Evolutionary conservation across 2,329 filamentous ascomycete genomes (phyloP), one percentile per base, ranked within the genome.

Genomic region (Cladophialophora carrionii): DNA sequence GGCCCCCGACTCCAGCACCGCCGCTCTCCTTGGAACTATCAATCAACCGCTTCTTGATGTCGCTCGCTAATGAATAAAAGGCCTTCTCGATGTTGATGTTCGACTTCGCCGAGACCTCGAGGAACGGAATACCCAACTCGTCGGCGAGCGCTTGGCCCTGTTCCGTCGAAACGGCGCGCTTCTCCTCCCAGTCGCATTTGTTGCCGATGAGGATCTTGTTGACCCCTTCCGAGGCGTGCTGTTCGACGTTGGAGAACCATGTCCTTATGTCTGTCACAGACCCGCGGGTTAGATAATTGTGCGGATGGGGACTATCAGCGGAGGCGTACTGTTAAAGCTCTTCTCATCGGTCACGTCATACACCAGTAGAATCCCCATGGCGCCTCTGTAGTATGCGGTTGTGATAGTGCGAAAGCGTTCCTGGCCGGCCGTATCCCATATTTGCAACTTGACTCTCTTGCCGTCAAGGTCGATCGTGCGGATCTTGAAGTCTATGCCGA

Each of bases 141-240:
- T 96, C 90, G 65, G 95, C 95, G 63, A 99, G 87, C 71, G 89
- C 89, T 79, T 99, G 93, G 73, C 95, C 95, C 76, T 92, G 90
- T 78, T 97, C 93, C 66, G 90, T 96, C 57, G 91, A 92, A 49
- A 99, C 90, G 62, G 91, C 92, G 72, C 95, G 90, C 85, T 98
- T 98, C 82, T 99, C 95, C 80, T 98, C 95, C 95, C 95, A 98
- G 81, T 99, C 95, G 82, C 95, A 99, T 83, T 99, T 99, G 86
- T 99, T 99, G 78, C 95, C 95, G 72, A 99, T 97, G 71, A 99
- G 87, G 76, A 99, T 98, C 85, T 98, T 99, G 87, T 98, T 97
- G 76, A 99, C 95, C 74, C 95, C 95, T 82, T 98, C 95, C 74
- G 92, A 96, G 65, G 95, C 95, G 81, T 99, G 93, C 80, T 96